Base-by-base conservation (phyloP, 148 eudicot species). In the Talinum fruticosum region DNA sequence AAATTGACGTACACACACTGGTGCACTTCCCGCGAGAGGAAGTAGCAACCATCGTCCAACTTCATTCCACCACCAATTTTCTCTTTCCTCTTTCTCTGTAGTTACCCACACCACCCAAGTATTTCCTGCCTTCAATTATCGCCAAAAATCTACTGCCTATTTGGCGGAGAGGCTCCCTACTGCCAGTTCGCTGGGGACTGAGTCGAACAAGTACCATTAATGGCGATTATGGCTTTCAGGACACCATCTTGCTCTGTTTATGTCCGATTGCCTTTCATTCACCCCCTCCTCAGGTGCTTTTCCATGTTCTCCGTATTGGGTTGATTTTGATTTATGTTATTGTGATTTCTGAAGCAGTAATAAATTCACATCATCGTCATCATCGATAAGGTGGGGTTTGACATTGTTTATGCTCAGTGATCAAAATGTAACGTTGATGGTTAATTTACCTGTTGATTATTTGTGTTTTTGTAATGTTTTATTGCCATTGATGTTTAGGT, bases 281-380 rank as follows among this genome's bases (percentile, higher is more conserved):
- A 79, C 30, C 82, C 87, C 82, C 88, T 80, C 82, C 94, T 53
- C 90, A 85, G 91, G 97, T 88, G 7, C 51, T 49, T 16, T 10
- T 21, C 57, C 75, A 44, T 51, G 54, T 14, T 59, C 64, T 47
- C 29, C 49, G 13, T 73, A 24, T 69, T 23, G 29, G 15, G 3
- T 57, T 69, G 24, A 35, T 18, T 18, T n/a, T 0, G 1, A 23
- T 23, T 76, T 26, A 1, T 2, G 26, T 51, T 54, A 29, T n/a
- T 62, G 26, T 3, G 66, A 24, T 62, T 62, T 13, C 33, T 8
- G 18, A 41, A 8, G 47, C 0, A 0, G 47, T 41, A 14, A n/a
- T 41, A 41, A 41, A 41, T 41, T 41, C 47, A 19, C n/a, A n/a
- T n/a, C n/a, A n/a, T n/a, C n/a, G n/a, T n/a, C n/a, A n/a, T n/a